Evolutionary conservation across 257 asterid species (phyloP), one percentile per base, ranked within the genome.

Genomic region (Nicotiana otophora): DNA sequence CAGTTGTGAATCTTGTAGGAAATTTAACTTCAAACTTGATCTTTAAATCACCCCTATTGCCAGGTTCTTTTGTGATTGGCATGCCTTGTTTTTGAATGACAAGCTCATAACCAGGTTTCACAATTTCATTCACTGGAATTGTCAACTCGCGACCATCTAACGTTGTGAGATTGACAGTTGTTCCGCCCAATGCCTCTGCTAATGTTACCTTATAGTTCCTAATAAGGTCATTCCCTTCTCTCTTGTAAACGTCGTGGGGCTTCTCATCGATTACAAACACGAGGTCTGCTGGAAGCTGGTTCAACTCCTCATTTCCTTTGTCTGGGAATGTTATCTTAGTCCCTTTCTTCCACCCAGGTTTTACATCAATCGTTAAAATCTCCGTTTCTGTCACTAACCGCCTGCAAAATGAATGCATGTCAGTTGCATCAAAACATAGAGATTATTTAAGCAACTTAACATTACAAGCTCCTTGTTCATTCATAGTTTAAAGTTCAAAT

Each of bases 291-390:
- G 99, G 91, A 12, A 93, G 94, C 86, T 93, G 97, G 36, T 91
- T 89, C 51, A 68, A 90, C 60, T 94, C 97, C 83, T 94, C 96
- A 33, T 96, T 94, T 1, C 99, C 98, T 88, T 96, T 93, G 90
- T 92, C 98, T 4, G 89, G 95, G 61, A 96, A 96, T 5, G 97
- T 94, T 64, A 96, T 91, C 90, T 93, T 94, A 17, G 98, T 94
- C 10, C 98, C 99, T 72, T 88, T 94, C 78, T 88, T 96, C 99
- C 99, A 96, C 0, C 98, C 98, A 1, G 99, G 98, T 89, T 94
- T 92, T 63, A 94, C 90, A 28, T 93, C 97, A 5, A 95, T 93
- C 15, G 91, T 88, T 75, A 93, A 6, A 68, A 93, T 89, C 84
- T 95, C 97, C 0, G 93, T 80, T 51, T 93, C 98, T 26, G 91